phyloP scores from a whole-genome alignment of 1,284 basidiomycete species.

The Ganoderma sp. region DNA sequence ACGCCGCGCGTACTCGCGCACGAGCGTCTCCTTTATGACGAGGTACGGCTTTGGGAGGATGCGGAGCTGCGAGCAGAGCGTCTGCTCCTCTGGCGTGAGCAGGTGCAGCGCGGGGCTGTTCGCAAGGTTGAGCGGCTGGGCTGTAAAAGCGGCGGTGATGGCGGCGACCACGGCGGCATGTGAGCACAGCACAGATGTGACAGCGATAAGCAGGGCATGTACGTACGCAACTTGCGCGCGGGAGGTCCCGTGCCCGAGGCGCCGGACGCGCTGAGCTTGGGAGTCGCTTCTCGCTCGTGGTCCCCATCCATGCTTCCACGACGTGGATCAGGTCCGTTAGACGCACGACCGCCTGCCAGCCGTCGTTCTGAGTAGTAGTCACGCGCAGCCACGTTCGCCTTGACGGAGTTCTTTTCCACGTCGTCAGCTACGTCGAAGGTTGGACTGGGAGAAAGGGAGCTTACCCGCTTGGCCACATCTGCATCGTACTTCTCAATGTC shows the following conservation, averaged over 20 bases:
- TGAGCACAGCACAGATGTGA: constrained; percentile 10
- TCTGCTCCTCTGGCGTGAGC: constrained; percentile 84
- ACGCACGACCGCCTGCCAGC: constrained; percentile 54
- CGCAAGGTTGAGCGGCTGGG: constrained; percentile 77
- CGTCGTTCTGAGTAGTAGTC: constrained; percentile 64
- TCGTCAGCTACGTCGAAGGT: not conserved
- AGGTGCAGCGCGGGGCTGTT: constrained; percentile 88
- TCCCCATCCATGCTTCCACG: constrained; percentile 57
- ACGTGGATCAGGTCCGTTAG: constrained; percentile 61
- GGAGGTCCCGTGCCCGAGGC: constrained; percentile 45
- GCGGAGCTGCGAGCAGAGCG: constrained; percentile 85
- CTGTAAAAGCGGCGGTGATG: constrained; percentile 49
- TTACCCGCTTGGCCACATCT: constrained; percentile 75
- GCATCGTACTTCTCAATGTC: constrained; percentile 89
- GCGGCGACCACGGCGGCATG: constrained; percentile 15
- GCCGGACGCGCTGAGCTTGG: constrained; percentile 48
- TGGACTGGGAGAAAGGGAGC: constrained; percentile 33
- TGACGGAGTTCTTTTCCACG: constrained; percentile 51
- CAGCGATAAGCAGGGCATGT: constrained; percentile 13
- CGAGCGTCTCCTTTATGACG: constrained; percentile 89
- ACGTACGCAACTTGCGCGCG: constrained; percentile 58
- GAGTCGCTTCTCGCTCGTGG: constrained; percentile 64
- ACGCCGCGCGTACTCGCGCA: constrained; percentile 89
- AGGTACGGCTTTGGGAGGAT: constrained; percentile 93
- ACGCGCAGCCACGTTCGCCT: constrained; percentile 55